phyloP scores from a whole-genome alignment of 1,139 yeast species.

The Pichia sp. region DNA sequence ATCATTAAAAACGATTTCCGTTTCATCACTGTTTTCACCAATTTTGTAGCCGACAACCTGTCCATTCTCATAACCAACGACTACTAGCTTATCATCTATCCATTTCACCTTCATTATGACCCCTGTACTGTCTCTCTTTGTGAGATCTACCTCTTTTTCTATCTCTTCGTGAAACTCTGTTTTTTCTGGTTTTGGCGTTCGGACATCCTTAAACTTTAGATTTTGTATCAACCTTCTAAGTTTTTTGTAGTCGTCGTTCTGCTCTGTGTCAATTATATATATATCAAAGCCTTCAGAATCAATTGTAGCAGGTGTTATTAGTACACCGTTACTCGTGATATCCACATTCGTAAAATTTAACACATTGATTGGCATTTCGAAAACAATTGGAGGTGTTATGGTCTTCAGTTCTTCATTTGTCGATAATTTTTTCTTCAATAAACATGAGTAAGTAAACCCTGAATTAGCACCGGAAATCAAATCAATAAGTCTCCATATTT shows the following conservation, averaged over 20 bases:
- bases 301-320: slow-evolving; percentile 46
- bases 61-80: slow-evolving; percentile 55
- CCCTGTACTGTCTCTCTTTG: slow-evolving; percentile 33
- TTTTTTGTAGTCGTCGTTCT: slow-evolving; percentile 14
- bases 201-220: background rate
- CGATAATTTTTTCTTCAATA: slow-evolving; percentile 14
- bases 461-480: slow-evolving; percentile 6
- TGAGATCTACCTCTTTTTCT: slow-evolving; percentile 9
- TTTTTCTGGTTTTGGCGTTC: no score
- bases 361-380: slow-evolving; percentile 47
- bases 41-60: slow-evolving; percentile 34
- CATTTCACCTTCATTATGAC: slow-evolving; percentile 44
- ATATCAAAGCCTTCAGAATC: slow-evolving; percentile 50
- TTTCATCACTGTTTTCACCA: slow-evolving; percentile 18
- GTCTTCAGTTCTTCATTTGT: slow-evolving; percentile 1
- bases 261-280: slow-evolving; percentile 30
- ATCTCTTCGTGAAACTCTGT: slow-evolving; percentile 7
- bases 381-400: slow-evolving; percentile 14
- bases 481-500: slow-evolving; percentile 38
- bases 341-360: slow-evolving; percentile 51
- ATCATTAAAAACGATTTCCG: slow-evolving; percentile 20
- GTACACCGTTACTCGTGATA: slow-evolving; percentile 18
- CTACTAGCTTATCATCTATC: slow-evolving; percentile 27
- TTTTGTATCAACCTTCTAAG: slow-evolving; percentile 25
- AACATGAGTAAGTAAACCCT: slow-evolving; percentile 14